Percentiles rank a stretch among this genome's conserved stretches.
These are phyloP conservation scores for Penicillium dipodomyicola DNA, from an alignment of 495 filamentous ascomycete species.

Conservation along the genomic window DNA sequence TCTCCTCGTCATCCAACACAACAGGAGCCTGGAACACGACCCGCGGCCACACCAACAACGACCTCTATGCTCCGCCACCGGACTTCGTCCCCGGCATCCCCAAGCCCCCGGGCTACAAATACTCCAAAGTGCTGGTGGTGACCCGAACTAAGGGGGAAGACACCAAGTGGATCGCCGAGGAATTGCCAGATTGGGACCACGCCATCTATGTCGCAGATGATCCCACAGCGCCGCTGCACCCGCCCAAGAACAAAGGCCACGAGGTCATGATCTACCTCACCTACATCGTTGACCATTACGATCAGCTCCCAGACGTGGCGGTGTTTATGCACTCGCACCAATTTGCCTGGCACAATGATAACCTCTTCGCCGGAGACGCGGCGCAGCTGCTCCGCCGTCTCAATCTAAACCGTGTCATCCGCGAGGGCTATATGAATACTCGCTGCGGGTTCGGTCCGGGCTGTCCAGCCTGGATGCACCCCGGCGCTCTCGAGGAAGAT, in stretches of 20 bases:
- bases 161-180: slow-evolving; percentile 57
- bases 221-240: slow-evolving; percentile 56
- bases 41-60: slow-evolving; percentile 16
- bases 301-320: slow-evolving; percentile 61
- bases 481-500: slow-evolving; percentile 50
- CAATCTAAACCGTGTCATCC: slow-evolving; percentile 50
- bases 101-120: slow-evolving; percentile 42
- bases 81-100: slow-evolving; percentile 40
- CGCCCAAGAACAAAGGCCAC: slow-evolving; percentile 71
- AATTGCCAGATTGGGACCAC: slow-evolving; percentile 54
- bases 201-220: slow-evolving; percentile 68
- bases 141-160: slow-evolving; percentile 56
- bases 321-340: slow-evolving; percentile 71
- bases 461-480: slow-evolving; percentile 66
- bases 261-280: slow-evolving; percentile 75
- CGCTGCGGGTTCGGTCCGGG: slow-evolving; percentile 61
- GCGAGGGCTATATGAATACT: slow-evolving; percentile 64
- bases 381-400: slow-evolving; percentile 53
- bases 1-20: slow-evolving; percentile 20
- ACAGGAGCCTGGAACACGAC: slow-evolving; percentile 27
- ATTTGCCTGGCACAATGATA: slow-evolving; percentile 64
- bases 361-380: slow-evolving; percentile 48
- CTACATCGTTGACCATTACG: slow-evolving; percentile 71
- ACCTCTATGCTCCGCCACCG: slow-evolving; percentile 35
- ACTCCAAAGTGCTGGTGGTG: slow-evolving; percentile 56